A percentile compares a stretch with the other conserved stretches of the same genome.
These are phyloP conservation scores for Rhizopogon vulgaris DNA, from an alignment of 768 basidiomycete genomes.

Conservation along the genomic window DNA sequence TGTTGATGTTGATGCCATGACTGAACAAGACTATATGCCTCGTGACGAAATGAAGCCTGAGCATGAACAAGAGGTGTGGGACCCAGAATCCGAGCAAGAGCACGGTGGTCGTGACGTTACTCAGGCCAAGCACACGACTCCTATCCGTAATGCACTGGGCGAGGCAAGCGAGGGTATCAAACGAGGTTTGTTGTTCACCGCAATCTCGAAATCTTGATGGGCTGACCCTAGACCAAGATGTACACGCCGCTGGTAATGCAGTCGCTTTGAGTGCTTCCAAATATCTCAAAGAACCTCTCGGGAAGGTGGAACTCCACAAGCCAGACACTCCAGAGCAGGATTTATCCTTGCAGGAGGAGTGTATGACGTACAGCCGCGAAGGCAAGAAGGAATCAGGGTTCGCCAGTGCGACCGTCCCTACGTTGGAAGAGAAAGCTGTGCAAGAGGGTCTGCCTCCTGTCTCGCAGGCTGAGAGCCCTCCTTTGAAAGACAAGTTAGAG, in stretches of 20 bases:
- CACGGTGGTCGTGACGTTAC: slow-evolving; percentile 36
- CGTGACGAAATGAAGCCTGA: slow-evolving; percentile 44
- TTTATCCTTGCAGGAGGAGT: slow-evolving; percentile 39
- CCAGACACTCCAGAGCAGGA: slow-evolving; percentile 17
- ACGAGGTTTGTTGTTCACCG: slow-evolving; percentile 41
- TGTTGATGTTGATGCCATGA: slow-evolving; percentile 85
- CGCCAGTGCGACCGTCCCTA: slow-evolving; percentile 58
- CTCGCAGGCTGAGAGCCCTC: slow-evolving; percentile 22
- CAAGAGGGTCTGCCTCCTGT: slow-evolving; percentile 39
- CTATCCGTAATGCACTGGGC: slow-evolving; percentile 27
- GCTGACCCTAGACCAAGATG: slow-evolving; percentile 28
- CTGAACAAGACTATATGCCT: slow-evolving; percentile 65
- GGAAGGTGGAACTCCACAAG: neutral
- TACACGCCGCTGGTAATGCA: slow-evolving; percentile 34
- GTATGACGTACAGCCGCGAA: slow-evolving; percentile 45
- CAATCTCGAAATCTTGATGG: neutral
- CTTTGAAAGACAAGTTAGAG: slow-evolving; percentile 24
- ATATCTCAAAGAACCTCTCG: slow-evolving; percentile 28
- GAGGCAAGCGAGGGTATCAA: slow-evolving; percentile 33
- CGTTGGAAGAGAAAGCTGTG: slow-evolving; percentile 61
- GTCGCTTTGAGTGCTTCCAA: slow-evolving; percentile 30
- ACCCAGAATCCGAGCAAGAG: slow-evolving; percentile 66
- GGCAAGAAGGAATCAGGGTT: slow-evolving; percentile 51
- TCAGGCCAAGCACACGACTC: slow-evolving; percentile 31
- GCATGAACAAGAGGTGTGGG: slow-evolving; percentile 58